phyloP scores from a whole-genome alignment of 805 yeast species.

The Kregervanrija fluxuum region DNA sequence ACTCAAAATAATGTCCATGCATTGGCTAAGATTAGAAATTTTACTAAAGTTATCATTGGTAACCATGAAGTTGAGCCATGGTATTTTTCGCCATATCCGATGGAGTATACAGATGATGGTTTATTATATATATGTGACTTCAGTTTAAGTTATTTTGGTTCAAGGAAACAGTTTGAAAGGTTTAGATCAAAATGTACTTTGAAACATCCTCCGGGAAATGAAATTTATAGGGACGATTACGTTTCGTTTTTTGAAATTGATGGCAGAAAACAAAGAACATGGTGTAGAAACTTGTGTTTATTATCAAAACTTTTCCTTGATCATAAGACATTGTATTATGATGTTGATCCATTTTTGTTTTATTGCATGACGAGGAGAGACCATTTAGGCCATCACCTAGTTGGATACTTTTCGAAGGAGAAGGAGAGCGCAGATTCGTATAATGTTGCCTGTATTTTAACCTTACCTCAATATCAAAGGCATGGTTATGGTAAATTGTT shows the following conservation, averaged over 20 bases:
- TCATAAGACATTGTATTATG: conserved; percentile 94
- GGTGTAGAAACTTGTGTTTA: conserved; percentile 94
- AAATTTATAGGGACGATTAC: conserved; percentile 85
- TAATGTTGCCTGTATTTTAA: conserved; percentile 94
- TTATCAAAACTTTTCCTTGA: conserved; percentile 86
- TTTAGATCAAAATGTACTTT: conserved; percentile 82
- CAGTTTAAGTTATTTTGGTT: conserved; percentile 81
- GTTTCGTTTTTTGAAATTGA: conserved; percentile 96
- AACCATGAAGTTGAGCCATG: conserved; percentile 93
- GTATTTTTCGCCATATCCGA: conserved; percentile 97
- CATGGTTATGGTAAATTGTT: conserved; percentile 88
- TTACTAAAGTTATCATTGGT: conserved; percentile 75
- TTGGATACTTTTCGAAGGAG: conserved; percentile 95
- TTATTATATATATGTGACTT: conserved; percentile 82
- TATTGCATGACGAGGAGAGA: conserved; percentile 92
- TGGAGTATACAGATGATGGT: conserved; percentile 84
- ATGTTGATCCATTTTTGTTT: conserved; percentile 94
- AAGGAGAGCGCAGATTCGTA: conserved; percentile 93
- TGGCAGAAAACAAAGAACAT: conserved; percentile 90
- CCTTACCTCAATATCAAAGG: conserved; percentile 93
- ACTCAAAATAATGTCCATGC: conserved; percentile 77
- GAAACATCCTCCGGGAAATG: conserved; percentile 98
- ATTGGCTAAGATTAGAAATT: conserved; percentile 83
- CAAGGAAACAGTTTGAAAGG: conserved; percentile 85
- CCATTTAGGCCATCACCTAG: conserved; percentile 88